These are phyloP conservation scores for Hydrangea macrophylla DNA, from an alignment of 148 eudicot genomes.

Conservation along the genomic window DNA sequence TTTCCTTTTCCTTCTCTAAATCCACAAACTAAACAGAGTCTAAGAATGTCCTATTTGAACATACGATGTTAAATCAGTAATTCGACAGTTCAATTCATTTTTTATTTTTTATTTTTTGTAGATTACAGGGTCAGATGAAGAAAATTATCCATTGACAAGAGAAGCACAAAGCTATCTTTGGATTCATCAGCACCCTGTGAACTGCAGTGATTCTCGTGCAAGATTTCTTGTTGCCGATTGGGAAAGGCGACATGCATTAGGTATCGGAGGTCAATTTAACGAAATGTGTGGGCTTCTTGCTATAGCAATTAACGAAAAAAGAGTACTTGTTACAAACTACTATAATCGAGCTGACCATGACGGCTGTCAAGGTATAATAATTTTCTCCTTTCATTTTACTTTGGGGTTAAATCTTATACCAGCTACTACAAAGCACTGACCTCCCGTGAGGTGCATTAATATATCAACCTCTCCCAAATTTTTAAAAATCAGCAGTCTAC, in stretches of 20 bases:
- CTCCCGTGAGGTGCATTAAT: too few species aligned
- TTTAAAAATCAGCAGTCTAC: too few species aligned
- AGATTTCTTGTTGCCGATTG: conserved; percentile 89
- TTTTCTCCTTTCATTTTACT: too few species aligned
- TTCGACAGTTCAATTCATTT: too few species aligned
- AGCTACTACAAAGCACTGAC: too few species aligned
- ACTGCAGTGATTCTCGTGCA: conserved; percentile 62
- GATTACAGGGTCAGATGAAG: conserved; percentile 85
- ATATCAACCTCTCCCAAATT: too few species aligned
- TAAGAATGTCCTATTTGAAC: too few species aligned
- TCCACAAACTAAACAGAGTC: too few species aligned
- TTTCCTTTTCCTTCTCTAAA: too few species aligned
- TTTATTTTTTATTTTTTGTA: too few species aligned
- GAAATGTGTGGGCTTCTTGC: conserved; percentile 90
- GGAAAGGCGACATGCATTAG: conserved; percentile 82
- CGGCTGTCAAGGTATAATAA: conserved; percentile 95
- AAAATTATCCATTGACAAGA: conserved; percentile 94
- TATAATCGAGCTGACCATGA: conserved; percentile 98
- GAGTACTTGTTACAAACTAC: conserved; percentile 77
- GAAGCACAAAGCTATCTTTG: conserved; percentile 89
- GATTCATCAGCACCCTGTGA: conserved; percentile 87
- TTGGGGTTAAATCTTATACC: too few species aligned
- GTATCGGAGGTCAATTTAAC: conserved; percentile 88
- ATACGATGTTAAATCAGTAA: too few species aligned
- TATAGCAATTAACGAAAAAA: conserved; percentile 68